These are phyloP conservation scores for Golubevia pallescens DNA, from an alignment of 1,284 basidiomycete genomes.

Conservation along the genomic window DNA sequence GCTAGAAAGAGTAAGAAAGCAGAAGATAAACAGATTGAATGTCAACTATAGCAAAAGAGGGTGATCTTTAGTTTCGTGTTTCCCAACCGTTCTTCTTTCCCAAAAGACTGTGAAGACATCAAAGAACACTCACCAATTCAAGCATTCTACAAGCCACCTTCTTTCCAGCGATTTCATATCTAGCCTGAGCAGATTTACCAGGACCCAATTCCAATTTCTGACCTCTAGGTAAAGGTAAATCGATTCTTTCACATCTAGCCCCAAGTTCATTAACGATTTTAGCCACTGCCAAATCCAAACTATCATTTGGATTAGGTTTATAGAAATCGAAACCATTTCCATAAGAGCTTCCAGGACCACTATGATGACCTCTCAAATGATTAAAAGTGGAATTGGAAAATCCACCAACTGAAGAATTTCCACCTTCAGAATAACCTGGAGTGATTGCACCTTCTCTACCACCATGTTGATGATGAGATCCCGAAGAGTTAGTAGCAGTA, in stretches of 20 bases:
- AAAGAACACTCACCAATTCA: slow-evolving; percentile 26
- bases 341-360: not conserved
- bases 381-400: not conserved
- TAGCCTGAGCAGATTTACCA: slow-evolving; percentile 44
- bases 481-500: not conserved
- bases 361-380: not conserved
- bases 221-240: slow-evolving; percentile 34
- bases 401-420: not conserved
- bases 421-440: not conserved
- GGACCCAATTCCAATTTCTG: slow-evolving; percentile 36
- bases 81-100: too few relatives aligned
- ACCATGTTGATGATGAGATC: too few relatives aligned
- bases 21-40: too few relatives aligned
- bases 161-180: slow-evolving; percentile 43
- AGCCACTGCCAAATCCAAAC: slow-evolving; percentile 56
- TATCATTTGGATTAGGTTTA: slow-evolving; percentile 44
- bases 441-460: not conserved
- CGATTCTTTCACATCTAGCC: slow-evolving; percentile 45
- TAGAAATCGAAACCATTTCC: slow-evolving; percentile 19
- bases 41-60: slow-evolving; percentile 1
- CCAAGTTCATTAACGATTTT: slow-evolving; percentile 46
- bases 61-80: not conserved
- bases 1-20: slow-evolving; percentile 11
- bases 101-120: too few relatives aligned
- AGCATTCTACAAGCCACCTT: slow-evolving; percentile 53